phyloP scores from a whole-genome alignment of 352 stramenopile genomes.

The Globisporangium cederbergense region DNA sequence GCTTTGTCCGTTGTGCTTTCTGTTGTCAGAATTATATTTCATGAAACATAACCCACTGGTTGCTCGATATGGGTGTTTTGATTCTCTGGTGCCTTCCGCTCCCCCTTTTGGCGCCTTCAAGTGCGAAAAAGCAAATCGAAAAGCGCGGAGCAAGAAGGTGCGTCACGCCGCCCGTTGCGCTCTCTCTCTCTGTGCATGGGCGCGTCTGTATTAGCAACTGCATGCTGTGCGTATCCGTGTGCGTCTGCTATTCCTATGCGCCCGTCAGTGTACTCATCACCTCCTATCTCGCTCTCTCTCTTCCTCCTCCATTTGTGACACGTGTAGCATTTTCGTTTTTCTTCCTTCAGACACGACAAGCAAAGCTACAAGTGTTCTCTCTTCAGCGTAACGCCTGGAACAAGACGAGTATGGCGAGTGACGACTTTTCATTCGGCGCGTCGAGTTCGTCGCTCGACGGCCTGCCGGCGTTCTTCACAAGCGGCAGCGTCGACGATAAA shows the following conservation, averaged over 20 bases:
- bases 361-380: background rate
- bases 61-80: background rate
- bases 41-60: background rate
- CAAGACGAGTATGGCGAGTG: slow-evolving; percentile 29
- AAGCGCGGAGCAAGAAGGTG: background rate
- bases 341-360: background rate
- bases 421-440: slow-evolving; percentile 18
- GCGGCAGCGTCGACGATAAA: slow-evolving; percentile 74
- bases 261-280: background rate
- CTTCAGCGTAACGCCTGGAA: background rate
- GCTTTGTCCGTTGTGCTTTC: no score
- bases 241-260: background rate
- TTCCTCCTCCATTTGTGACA: background rate
- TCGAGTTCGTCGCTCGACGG: slow-evolving; percentile 35
- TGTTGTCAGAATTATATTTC: background rate
- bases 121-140: slow-evolving; percentile 3
- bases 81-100: slow-evolving; percentile 8
- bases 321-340: background rate
- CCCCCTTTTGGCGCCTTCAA: slow-evolving; percentile 9
- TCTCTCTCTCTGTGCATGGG: background rate
- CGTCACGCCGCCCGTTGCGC: background rate
- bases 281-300: background rate
- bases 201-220: background rate
- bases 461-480: slow-evolving; percentile 77
- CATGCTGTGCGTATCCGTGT: background rate